Evolutionary conservation across 2,329 filamentous ascomycete genomes (phyloP), one percentile per base, ranked within the genome.

Genomic region (Trichophyton equinum): DNA sequence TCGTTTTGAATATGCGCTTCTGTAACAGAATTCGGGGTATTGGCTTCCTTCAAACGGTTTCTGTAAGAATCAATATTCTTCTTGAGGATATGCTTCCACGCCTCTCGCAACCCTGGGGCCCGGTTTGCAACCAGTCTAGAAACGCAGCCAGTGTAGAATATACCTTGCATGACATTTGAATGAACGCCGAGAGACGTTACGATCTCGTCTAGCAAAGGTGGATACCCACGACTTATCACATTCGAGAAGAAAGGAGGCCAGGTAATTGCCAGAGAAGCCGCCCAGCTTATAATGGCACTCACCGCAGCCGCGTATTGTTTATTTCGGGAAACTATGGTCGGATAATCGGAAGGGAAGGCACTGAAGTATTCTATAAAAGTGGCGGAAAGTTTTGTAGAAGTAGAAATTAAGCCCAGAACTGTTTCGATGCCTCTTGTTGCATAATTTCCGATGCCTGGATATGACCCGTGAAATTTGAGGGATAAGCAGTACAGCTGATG

Each of bases 401-500:
- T 65, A 30, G 75, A 75, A 22, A 85, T 71, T 8, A 82, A 71
- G 11, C 73, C 67, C 7, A 69, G 69, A 30, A 83, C 63, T 13
- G 77, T 65, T 9, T 62, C 62, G 33, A 77, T 68, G 0, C 73
- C 73, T 58, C 63, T 47, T 6, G 62, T 62, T 9, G 72, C 63
- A 4, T 64, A 57, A n/a, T 63, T 62, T 2, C 75, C 65, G 53
- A 75, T 68, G 1, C 72, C 70, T 11, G 78, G 67, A 2, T 77
- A 63, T 11, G 58, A 66, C 15, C 77, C 71, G 1, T 65, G 59
- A 0, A 75, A 69, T 2, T 73, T 61, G 2, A 77, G 78, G 78
- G 81, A 82, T 20, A 80, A 67, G 67, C 84, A 87, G 69, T 83
- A 85, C 1, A 86, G 62, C 67, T 88, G 85, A 68, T 88, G 86